Percentiles rank a stretch among this genome's conserved stretches.
Evolutionary conservation across 768 basidiomycete species (phyloP).

Genomic region (Boletus rex-veris): DNA sequence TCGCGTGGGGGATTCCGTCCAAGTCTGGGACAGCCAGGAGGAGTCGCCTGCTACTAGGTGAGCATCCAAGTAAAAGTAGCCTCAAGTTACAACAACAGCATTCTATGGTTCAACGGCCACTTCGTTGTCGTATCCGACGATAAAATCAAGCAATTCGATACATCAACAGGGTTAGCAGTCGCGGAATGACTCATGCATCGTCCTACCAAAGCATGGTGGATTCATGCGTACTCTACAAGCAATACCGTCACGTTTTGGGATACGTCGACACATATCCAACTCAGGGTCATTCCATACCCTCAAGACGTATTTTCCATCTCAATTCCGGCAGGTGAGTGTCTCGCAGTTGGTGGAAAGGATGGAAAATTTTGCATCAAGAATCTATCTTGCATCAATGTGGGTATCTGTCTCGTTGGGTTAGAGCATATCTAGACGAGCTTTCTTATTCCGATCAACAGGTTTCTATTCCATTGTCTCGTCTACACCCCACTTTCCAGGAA

Average conservation of each 20-base stretch:
- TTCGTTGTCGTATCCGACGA: not conserved
- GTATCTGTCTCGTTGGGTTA: no score
- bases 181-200: not conserved
- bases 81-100: not conserved
- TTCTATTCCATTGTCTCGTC: no score
- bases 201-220: not conserved
- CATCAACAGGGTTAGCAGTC: not conserved
- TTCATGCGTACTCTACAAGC: not conserved
- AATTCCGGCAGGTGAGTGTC: not conserved
- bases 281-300: not conserved
- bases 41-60: not conserved
- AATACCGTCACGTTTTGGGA: not conserved
- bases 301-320: not conserved
- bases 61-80: not conserved
- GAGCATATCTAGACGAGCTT: not conserved
- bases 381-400: no score
- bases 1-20: not conserved
- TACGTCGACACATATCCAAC: not conserved
- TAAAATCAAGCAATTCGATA: not conserved
- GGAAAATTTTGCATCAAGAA: no score
- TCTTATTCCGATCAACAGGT: not conserved
- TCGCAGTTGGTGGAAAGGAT: no score
- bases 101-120: slow-evolving; percentile 3
- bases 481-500: no score
- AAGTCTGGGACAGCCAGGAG: not conserved